Evolutionary conservation across 192 early-diverging fungal genomes (phyloP).

Genomic region (Rhizophagus clarus): DNA sequence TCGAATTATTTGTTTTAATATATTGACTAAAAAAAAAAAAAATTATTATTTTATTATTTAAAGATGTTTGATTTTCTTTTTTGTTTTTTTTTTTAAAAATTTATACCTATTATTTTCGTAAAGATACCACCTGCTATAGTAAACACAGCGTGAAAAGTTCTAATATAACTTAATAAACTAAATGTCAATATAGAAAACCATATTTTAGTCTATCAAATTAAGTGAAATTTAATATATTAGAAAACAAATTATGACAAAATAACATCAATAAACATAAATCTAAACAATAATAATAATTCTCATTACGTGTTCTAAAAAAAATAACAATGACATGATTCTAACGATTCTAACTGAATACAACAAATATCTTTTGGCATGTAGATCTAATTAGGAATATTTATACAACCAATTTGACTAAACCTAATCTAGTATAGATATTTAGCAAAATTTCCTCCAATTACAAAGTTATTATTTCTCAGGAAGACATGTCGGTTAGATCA

Average conservation of each 20-base stretch:
- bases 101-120: slow-evolving; percentile 8
- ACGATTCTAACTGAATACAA: not conserved
- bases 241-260: too few relatives aligned
- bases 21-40: not conserved
- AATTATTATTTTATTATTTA: too few relatives aligned
- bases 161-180: not conserved
- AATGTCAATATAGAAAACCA: not conserved
- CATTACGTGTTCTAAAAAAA: not conserved
- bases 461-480: too few relatives aligned
- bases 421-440: too few relatives aligned
- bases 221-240: not conserved
- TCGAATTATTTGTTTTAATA: slow-evolving; percentile 19
- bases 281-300: not conserved
- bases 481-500: too few relatives aligned
- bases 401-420: too few relatives aligned
- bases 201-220: slow-evolving; percentile 9
- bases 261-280: not conserved
- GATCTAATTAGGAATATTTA: too few relatives aligned
- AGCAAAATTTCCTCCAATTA: too few relatives aligned
- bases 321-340: not conserved
- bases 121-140: not conserved
- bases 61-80: not conserved
- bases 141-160: slow-evolving; percentile 5
- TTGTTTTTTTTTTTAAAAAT: not conserved
- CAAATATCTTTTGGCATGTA: too few relatives aligned